Evolutionary conservation across 2,329 filamentous ascomycete species (phyloP).

Genomic region (Alternaria panax): DNA sequence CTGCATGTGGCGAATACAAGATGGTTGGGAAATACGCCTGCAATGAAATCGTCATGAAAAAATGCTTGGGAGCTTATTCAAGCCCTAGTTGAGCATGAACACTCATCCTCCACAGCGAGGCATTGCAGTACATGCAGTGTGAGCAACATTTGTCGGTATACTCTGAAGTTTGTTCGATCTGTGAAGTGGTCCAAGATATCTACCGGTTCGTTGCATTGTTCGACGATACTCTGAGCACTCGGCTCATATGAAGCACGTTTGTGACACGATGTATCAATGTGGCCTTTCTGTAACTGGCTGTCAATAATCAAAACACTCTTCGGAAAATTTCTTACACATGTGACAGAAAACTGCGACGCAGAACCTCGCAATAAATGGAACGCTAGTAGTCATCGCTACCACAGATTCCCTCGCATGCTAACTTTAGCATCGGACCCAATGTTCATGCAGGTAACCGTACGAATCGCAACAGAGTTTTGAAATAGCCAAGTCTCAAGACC

Average conservation of each 20-base stretch:
- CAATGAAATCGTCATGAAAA: no score
- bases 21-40: no score
- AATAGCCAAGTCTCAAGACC: neutral
- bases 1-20: no score
- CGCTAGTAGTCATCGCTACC: neutral
- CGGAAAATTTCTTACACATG: neutral
- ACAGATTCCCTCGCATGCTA: neutral
- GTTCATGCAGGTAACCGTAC: neutral
- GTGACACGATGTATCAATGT: neutral
- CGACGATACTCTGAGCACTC: neutral
- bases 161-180: neutral
- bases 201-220: neutral
- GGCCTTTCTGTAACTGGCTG: no score
- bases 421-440: neutral
- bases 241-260: neutral
- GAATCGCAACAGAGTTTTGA: neutral
- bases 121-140: no score
- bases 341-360: neutral
- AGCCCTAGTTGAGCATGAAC: no score
- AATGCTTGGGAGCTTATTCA: no score
- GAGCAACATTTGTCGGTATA: neutral
- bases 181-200: neutral
- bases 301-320: neutral
- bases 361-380: neutral
- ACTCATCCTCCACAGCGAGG: no score